Evolutionary conservation across 176 grass and related monocot species (phyloP).

Genomic region (Musa itinerans): DNA sequence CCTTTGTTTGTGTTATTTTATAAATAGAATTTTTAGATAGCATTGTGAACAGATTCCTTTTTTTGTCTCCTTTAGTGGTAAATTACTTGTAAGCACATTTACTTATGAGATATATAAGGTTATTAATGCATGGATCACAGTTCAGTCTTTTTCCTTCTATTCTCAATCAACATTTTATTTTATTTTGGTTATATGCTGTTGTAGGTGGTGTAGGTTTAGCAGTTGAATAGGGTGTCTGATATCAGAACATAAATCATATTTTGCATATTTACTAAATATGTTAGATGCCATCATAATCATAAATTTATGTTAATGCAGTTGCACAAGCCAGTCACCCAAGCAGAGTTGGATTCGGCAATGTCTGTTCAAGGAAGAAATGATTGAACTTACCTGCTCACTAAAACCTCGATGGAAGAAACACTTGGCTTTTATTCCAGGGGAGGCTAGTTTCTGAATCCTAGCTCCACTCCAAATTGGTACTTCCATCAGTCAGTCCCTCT

Average conservation of each 20-base stretch:
- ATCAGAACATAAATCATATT: conserved; percentile 10
- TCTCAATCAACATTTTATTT: background rate
- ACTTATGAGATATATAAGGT: background rate
- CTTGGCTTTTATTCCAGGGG: background rate
- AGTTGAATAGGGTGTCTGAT: background rate
- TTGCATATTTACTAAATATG: background rate
- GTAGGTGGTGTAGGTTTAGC: no score
- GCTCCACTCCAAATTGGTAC: background rate
- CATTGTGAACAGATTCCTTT: background rate
- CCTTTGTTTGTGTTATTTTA: background rate
- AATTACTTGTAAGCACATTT: background rate
- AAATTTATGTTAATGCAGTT: conserved; percentile 49
- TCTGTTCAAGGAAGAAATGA: conserved; percentile 31
- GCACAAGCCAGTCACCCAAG: conserved; percentile 64
- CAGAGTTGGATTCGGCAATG: conserved; percentile 49
- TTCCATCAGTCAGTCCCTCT: background rate
- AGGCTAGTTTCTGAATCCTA: background rate
- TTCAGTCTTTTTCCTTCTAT: background rate
- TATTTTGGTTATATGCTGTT: background rate
- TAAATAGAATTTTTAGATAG: background rate
- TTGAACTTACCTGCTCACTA: background rate
- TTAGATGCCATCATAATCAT: conserved; percentile 5
- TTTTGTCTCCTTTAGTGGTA: background rate
- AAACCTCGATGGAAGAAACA: background rate
- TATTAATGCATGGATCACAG: background rate